Percentiles rank a stretch among this genome's conserved stretches.
phyloP scores from a whole-genome alignment of 345 rosid species.

The Punica granatum region DNA sequence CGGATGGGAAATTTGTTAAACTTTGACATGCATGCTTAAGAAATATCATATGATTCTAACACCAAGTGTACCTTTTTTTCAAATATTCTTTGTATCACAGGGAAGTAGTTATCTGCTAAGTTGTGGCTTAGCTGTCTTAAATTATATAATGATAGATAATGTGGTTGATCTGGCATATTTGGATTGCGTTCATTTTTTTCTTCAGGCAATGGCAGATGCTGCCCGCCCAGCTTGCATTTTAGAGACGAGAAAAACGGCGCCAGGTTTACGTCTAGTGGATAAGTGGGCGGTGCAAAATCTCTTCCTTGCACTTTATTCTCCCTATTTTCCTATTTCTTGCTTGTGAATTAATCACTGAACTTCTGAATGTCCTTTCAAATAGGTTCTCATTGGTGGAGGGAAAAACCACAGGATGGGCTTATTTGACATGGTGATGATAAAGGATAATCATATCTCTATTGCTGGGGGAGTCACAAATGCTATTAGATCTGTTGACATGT shows the following conservation, averaged over 20 bases:
- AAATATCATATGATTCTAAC: neutral
- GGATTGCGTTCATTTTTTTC: neutral
- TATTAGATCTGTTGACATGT: slow-evolving; percentile 63
- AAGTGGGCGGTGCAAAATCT: slow-evolving; percentile 80
- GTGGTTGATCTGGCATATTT: neutral
- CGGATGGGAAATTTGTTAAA: neutral
- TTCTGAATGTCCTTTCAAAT: slow-evolving; percentile 17
- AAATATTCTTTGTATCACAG: neutral
- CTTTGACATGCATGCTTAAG: neutral
- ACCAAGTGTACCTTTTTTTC: neutral
- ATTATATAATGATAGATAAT: neutral
- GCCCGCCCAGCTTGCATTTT: slow-evolving; percentile 77
- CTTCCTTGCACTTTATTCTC: slow-evolving; percentile 15
- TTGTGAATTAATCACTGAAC: slow-evolving; percentile 17
- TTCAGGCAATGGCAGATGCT: slow-evolving; percentile 90
- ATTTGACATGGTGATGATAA: slow-evolving; percentile 96
- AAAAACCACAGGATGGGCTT: slow-evolving; percentile 90
- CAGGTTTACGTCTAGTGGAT: slow-evolving; percentile 83
- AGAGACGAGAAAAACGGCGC: slow-evolving; percentile 96
- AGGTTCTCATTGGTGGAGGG: slow-evolving; percentile 98
- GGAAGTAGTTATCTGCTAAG: too few relatives aligned
- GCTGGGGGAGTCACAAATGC: slow-evolving; percentile 83
- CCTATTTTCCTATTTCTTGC: slow-evolving; percentile 5
- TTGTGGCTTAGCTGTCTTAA: too few relatives aligned
- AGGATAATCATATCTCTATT: slow-evolving; percentile 92